A percentile compares a stretch with the other conserved stretches of the same genome.
These are phyloP conservation scores for Tolypocladium nubicola DNA, from an alignment of 2,329 filamentous ascomycete species.

Conservation along the genomic window DNA sequence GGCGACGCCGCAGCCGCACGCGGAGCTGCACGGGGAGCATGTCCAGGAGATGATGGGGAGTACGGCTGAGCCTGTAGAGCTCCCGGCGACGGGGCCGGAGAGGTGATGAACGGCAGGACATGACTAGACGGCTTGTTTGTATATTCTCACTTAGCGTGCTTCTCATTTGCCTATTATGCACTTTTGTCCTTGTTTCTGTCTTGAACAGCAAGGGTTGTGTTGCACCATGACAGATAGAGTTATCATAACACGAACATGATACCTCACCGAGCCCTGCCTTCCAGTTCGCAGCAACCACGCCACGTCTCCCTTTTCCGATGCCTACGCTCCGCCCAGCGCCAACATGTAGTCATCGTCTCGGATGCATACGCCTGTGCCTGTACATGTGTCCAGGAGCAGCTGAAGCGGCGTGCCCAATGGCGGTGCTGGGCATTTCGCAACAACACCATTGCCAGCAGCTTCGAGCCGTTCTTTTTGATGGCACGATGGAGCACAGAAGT, in stretches of 20 bases:
- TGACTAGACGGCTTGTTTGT: background rate
- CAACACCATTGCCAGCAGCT: background rate
- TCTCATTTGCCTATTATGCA: background rate
- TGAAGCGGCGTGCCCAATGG: background rate
- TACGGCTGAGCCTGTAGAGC: background rate
- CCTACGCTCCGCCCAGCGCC: too few relatives aligned
- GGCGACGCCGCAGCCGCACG: background rate
- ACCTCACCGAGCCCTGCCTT: background rate
- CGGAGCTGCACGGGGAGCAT: background rate
- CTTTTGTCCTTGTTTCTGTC: background rate
- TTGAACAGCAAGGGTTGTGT: too few relatives aligned
- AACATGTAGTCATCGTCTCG: too few relatives aligned
- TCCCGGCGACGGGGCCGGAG: background rate
- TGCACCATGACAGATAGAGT: too few relatives aligned
- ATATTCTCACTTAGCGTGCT: background rate
- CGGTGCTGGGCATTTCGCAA: background rate
- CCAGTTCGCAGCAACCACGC: background rate
- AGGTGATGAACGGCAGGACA: background rate
- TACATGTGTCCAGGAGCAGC: too few relatives aligned
- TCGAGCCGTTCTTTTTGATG: too few relatives aligned
- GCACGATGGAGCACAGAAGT: too few relatives aligned
- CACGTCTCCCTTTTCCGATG: too few relatives aligned
- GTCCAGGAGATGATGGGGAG: slow-evolving; percentile 2
- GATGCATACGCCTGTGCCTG: too few relatives aligned
- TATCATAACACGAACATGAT: too few relatives aligned